Percentiles rank a stretch among this genome's conserved stretches.
These are phyloP conservation scores for Zygosaccharomyces bailii DNA, from an alignment of 805 yeast genomes.

Conservation along the genomic window DNA sequence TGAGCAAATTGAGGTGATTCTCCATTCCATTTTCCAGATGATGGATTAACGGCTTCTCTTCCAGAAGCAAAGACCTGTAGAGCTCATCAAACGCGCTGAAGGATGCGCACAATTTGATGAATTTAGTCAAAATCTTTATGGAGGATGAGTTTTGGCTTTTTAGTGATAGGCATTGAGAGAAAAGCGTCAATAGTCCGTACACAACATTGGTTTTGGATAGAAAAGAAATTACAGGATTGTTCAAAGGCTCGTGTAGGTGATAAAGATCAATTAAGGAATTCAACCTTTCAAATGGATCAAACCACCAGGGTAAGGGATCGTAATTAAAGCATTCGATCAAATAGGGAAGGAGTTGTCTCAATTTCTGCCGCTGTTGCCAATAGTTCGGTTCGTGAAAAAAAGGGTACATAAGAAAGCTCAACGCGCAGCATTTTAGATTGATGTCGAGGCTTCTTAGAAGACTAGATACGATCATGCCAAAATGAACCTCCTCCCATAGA, in stretches of 20 bases:
- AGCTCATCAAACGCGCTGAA: constrained; percentile 31
- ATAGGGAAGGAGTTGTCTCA: constrained; percentile 27
- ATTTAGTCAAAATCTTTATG: constrained; percentile 20
- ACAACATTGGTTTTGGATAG: constrained; percentile 26
- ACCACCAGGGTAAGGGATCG: constrained; percentile 33
- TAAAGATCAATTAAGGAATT: constrained; percentile 22
- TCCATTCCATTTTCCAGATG: constrained; percentile 26
- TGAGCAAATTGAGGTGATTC: constrained; percentile 21
- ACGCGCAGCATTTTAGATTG: constrained; percentile 23
- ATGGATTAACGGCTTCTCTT: constrained; percentile 20
- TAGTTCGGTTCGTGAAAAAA: constrained; percentile 12
- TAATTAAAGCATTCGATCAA: constrained; percentile 27
- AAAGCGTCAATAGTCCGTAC: constrained; percentile 25
- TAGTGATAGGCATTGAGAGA: constrained; percentile 24
- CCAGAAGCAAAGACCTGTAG: constrained; percentile 25
- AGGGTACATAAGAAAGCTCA: constrained; percentile 22
- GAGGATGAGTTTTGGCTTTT: constrained; percentile 18
- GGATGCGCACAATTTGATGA: constrained; percentile 30
- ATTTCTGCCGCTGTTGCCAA: constrained; percentile 17
- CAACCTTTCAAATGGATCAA: constrained; percentile 30
- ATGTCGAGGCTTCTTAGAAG: constrained; percentile 25
- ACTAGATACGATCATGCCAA: constrained; percentile 23
- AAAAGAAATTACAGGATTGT: constrained; percentile 28
- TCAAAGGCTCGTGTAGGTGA: constrained; percentile 24
- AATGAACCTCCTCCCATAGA: constrained; percentile 19